These are phyloP conservation scores for Trypanosoma cruzi DNA, from an alignment of 208 protist genomes.

Conservation along the genomic window DNA sequence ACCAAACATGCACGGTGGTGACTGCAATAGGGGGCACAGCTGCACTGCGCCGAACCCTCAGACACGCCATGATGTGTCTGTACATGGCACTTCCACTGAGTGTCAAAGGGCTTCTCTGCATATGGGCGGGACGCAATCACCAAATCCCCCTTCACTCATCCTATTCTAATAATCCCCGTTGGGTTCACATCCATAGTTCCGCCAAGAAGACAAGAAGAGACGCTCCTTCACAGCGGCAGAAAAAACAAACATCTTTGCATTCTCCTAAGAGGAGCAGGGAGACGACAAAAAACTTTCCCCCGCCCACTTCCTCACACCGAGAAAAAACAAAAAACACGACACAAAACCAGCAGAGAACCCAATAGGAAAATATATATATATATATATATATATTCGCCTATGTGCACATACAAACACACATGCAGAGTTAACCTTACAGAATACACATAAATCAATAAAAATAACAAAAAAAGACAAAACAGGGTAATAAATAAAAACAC, in stretches of 20 bases:
- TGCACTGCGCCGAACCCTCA: not conserved
- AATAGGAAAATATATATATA: conserved; percentile 7
- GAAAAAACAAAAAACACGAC: not conserved
- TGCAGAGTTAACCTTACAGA: conserved; percentile 7
- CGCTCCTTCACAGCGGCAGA: conserved; percentile 17
- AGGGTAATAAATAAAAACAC: conserved; percentile 14
- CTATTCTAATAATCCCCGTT: not conserved
- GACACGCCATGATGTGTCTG: not conserved
- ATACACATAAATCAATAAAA: not conserved
- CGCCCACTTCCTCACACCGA: conserved; percentile 14
- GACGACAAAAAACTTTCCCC: conserved; percentile 17
- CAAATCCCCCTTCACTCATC: not conserved
- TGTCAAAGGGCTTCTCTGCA: not conserved
- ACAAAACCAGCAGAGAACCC: conserved; percentile 16
- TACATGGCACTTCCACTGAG: not conserved
- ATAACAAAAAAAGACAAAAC: not conserved
- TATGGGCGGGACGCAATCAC: not conserved
- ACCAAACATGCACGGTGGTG: not conserved
- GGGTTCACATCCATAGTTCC: not conserved
- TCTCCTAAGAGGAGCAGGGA: not conserved
- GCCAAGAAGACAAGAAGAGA: conserved; percentile 2
- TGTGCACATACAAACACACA: conserved; percentile 3
- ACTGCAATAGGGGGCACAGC: not conserved
- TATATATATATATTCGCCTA: not conserved
- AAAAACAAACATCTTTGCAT: conserved; percentile 19